Evolutionary conservation across 176 grass and related monocot genomes (phyloP).

Genomic region (Aegilops longissima): DNA sequence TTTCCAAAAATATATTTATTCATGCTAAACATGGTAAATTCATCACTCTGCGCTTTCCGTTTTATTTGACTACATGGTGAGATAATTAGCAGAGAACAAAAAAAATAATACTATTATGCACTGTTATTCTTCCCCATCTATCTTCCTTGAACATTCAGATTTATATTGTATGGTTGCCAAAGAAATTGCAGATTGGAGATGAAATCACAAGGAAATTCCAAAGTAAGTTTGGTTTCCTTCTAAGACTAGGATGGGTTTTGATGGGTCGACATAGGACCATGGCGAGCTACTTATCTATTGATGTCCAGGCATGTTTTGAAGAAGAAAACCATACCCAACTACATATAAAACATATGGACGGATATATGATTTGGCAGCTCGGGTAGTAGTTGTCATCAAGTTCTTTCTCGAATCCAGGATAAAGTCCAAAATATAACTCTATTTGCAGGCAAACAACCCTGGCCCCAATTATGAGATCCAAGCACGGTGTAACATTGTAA

Average conservation of each 20-base stretch:
- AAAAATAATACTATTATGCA: not conserved
- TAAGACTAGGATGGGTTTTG: not conserved
- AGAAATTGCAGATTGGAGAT: not conserved
- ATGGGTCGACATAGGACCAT: not conserved
- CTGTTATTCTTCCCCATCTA: not conserved
- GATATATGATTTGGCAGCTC: not conserved
- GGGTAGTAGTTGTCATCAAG: not conserved
- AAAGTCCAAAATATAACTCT: not conserved
- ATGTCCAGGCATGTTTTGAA: not conserved
- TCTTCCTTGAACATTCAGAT: not conserved
- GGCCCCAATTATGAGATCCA: not conserved
- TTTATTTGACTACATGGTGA: not conserved
- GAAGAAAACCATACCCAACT: not conserved
- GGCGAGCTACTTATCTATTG: not conserved
- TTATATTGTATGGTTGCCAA: not conserved
- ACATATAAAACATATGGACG: not conserved
- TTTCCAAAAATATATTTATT: too few species aligned
- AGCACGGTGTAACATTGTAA: not conserved
- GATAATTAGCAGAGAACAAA: not conserved
- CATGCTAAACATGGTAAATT: not conserved
- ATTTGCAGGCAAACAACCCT: not conserved
- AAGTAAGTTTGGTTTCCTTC: not conserved
- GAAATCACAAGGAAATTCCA: not conserved
- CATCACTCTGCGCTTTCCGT: not conserved
- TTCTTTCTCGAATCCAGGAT: not conserved